phyloP scores from a whole-genome alignment of 2,329 filamentous ascomycete species.

The Didymellaceae sp. region DNA sequence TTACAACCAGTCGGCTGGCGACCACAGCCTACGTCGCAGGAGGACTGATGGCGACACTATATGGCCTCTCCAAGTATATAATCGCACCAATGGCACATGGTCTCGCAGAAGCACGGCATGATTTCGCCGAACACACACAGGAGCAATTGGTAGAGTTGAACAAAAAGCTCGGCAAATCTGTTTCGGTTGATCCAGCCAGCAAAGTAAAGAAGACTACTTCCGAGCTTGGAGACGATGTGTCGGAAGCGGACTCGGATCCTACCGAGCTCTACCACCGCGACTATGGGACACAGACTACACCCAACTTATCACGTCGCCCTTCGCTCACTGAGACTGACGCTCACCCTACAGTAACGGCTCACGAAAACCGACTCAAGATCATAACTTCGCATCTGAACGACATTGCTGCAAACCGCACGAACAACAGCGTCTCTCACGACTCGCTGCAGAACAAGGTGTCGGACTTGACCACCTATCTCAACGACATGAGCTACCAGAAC shows the following conservation, averaged over 20 bases:
- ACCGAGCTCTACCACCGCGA: constrained; percentile 83
- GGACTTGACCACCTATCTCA: constrained; percentile 69
- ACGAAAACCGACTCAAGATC: constrained; percentile 56
- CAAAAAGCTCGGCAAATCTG: constrained; percentile 62
- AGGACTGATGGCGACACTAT: constrained; percentile 64
- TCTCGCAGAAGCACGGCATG: constrained; percentile 63
- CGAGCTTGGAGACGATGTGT: constrained; percentile 48
- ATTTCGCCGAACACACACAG: constrained; percentile 60
- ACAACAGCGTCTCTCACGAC: constrained; percentile 59
- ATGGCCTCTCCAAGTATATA: constrained; percentile 73
- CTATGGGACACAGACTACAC: constrained; percentile 77
- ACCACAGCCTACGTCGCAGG: constrained; percentile 64
- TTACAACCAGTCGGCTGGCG: constrained; percentile 63
- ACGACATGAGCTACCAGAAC: constrained; percentile 49
- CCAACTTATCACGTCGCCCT: constrained; percentile 53
- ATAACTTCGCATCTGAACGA: constrained; percentile 60
- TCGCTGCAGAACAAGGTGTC: constrained; percentile 57
- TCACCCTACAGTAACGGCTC: constrained; percentile 42
- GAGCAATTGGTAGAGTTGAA: constrained; percentile 63
- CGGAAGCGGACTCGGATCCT: constrained; percentile 65
- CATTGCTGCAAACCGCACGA: constrained; percentile 57
- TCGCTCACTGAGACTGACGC: constrained; percentile 32
- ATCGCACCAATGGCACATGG: constrained; percentile 66
- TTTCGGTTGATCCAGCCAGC: constrained; percentile 65
- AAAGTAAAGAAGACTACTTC: constrained; percentile 36